These are phyloP conservation scores for Pestalotiopsis sp. DNA, from an alignment of 2,329 filamentous ascomycete species.

Conservation along the genomic window DNA sequence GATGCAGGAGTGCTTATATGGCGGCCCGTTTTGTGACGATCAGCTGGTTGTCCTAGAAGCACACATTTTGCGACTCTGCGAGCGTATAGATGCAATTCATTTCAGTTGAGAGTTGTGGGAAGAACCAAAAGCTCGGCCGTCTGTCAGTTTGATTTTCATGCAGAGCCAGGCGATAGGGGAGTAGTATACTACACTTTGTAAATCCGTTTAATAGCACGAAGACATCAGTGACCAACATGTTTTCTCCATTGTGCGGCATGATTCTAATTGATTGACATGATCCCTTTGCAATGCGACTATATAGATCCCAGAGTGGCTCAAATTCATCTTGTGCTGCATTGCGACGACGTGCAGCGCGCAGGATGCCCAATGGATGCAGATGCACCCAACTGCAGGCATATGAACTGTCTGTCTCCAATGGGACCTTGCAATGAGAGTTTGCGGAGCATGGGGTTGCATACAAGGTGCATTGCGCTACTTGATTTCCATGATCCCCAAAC, in stretches of 20 bases:
- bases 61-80: constrained; percentile 20
- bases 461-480: constrained; percentile 7
- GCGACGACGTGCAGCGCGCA: neutral
- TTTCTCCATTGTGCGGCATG: neutral
- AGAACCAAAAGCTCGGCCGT: constrained; percentile 19
- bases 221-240: neutral
- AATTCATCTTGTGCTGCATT: constrained; percentile 3
- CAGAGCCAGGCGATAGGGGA: constrained; percentile 28
- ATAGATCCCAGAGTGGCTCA: neutral
- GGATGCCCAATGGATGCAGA: constrained; percentile 5
- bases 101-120: constrained; percentile 23
- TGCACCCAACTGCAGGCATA: constrained; percentile 9
- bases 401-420: constrained; percentile 2
- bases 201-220: constrained; percentile 35
- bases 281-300: neutral
- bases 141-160: constrained; percentile 26
- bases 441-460: neutral
- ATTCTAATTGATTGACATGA: neutral
- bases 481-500: neutral
- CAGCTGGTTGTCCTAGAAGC: constrained; percentile 17
- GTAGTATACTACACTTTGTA: constrained; percentile 35
- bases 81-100: constrained; percentile 20
- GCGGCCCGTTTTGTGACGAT: constrained; percentile 21
- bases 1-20: constrained; percentile 3
- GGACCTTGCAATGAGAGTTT: neutral